These are phyloP conservation scores for Datura wrightii DNA, from an alignment of 257 asterid species.

Conservation along the genomic window DNA sequence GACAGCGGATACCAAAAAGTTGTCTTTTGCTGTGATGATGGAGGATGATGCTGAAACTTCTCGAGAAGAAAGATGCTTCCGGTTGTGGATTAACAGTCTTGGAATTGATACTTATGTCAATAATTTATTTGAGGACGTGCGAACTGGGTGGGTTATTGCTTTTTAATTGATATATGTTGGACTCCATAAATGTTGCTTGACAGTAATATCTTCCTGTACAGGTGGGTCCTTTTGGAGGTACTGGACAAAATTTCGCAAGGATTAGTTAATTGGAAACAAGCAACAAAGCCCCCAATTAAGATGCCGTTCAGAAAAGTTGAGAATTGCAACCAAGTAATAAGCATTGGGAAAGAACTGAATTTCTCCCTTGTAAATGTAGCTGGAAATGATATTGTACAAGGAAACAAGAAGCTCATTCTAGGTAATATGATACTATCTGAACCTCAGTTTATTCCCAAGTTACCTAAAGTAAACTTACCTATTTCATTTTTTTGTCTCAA, in stretches of 20 bases:
- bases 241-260: conserved; percentile 73
- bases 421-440: conserved; percentile 50
- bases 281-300: conserved; percentile 83
- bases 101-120: conserved; percentile 75
- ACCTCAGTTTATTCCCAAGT: conserved; percentile 10
- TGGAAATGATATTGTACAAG: conserved; percentile 89
- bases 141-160: conserved; percentile 63
- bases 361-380: conserved; percentile 92
- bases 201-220: conserved; percentile 41
- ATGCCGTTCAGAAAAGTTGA: conserved; percentile 90
- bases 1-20: conserved; percentile 60
- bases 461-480: not conserved
- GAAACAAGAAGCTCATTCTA: conserved; percentile 89
- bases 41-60: conserved; percentile 90
- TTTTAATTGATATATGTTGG: conserved; percentile 24
- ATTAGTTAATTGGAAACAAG: conserved; percentile 80
- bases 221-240: conserved; percentile 82
- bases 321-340: conserved; percentile 87
- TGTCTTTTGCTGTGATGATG: conserved; percentile 84
- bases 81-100: conserved; percentile 96
- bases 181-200: conserved; percentile 27
- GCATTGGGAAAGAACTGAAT: conserved; percentile 78
- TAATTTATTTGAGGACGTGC: conserved; percentile 84
- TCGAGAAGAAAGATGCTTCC: conserved; percentile 94
- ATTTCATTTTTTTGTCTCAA: not conserved